These are phyloP conservation scores for Calonectria hawksworthii DNA, from an alignment of 2,329 filamentous ascomycete species.

Conservation along the genomic window DNA sequence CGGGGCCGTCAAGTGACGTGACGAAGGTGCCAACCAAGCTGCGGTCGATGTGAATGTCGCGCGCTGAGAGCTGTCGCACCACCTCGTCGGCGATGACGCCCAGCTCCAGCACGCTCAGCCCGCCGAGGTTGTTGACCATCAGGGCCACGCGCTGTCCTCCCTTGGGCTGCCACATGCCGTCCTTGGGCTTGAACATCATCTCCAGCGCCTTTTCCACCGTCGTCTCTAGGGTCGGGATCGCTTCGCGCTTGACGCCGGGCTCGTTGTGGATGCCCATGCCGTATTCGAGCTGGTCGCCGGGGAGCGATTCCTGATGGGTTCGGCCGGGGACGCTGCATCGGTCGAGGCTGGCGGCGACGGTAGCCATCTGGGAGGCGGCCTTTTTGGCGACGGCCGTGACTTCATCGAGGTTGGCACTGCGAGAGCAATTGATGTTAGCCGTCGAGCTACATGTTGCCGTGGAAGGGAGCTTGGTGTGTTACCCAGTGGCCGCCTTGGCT, in stretches of 20 bases:
- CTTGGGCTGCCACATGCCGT: conserved; percentile 40
- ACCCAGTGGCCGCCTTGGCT: conserved; percentile 42
- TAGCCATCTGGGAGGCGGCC: conserved; percentile 42
- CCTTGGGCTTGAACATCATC: conserved; percentile 42
- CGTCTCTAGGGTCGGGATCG: conserved; percentile 30
- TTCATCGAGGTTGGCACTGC: conserved; percentile 35
- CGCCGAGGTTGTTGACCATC: conserved; percentile 45
- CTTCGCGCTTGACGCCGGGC: conserved; percentile 42
- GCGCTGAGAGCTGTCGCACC: conserved; percentile 29
- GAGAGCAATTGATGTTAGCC: conserved; percentile 17
- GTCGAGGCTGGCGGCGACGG: conserved; percentile 43
- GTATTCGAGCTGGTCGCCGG: conserved; percentile 39
- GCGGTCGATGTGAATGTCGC: conserved; percentile 30
- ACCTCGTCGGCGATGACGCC: conserved; percentile 43
- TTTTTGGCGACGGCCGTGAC: conserved; percentile 35
- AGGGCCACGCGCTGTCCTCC: conserved; percentile 33
- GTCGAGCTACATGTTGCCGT: not conserved
- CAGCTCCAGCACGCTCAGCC: conserved; percentile 41
- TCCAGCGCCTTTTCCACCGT: conserved; percentile 35
- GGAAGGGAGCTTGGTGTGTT: not conserved
- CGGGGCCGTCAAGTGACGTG: conserved; percentile 42
- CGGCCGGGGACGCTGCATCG: conserved; percentile 42
- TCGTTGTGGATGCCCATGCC: conserved; percentile 47
- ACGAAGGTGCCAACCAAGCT: conserved; percentile 42
- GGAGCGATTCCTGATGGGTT: conserved; percentile 36